Base-by-base conservation (phyloP, 225 moss, liverwort and hornwort genomes). In the Thuidium tamariscinum region DNA sequence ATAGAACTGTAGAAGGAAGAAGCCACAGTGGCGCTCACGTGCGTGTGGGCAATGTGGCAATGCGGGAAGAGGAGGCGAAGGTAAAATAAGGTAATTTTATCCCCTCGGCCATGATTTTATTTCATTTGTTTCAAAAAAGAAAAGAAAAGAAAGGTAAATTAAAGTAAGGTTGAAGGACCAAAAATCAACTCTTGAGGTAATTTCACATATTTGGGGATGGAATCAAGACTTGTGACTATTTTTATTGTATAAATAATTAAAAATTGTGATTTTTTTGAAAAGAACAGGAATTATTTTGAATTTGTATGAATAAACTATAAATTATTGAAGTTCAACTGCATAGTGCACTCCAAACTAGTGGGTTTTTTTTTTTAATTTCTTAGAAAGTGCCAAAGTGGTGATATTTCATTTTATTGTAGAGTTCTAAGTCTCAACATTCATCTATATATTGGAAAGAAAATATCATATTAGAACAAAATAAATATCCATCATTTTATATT, bases 181-280 rank as follows among this genome's bases (percentile, higher is more conserved):
- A 19, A 11, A 19, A 49, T 49, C 19, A 49, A 49, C 20, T 19
- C 18, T 51, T 32, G 11, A 73, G 2, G 2, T 19, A 32, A 12
- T 49, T 74, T 0, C 3, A 34, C 12, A 51, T 34, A 34, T 21
- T 51, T 51, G 7, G 13, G 13, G 3, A 34, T 34, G 13, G 8
- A 51, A 48, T 18, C 1, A 30, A 72, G 48, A 30, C 3, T 48
- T 30, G 16, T 10, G 3, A 18, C 4, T 73, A 19, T 48, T 73
- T 27, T 29, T 16, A 27, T 25, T 5, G 9, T 2, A 16, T 1
- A 1, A 9, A 5, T 0, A 26, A 26, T 9, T 16, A 0, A 29
- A 71, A 42, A 42, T 27, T 3, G 16, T 26, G 0, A 2, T 26
- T 70, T 42, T 68, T 19, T 1, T 0, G 2, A 8, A 4, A 5